phyloP scores from a whole-genome alignment of 1,139 yeast species.

The Zygotorulaspora mrakii region DNA sequence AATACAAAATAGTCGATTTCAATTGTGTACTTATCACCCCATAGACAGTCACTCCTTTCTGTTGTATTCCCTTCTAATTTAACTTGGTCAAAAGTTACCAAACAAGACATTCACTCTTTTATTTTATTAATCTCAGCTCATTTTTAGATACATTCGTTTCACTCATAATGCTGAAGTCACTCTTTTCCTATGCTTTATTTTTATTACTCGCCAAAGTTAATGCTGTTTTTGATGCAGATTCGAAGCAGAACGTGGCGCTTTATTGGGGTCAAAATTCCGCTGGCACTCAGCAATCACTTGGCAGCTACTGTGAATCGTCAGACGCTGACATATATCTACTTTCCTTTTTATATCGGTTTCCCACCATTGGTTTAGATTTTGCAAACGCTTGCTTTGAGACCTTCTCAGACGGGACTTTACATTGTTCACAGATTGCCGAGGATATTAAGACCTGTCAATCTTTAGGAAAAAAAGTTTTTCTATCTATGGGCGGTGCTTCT shows the following conservation, averaged over 20 bases:
- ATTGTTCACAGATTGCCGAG: conserved; percentile 61
- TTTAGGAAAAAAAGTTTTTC: conserved; percentile 68
- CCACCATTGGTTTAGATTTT: conserved; percentile 58
- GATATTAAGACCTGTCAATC: conserved; percentile 83
- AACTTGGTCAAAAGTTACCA: conserved; percentile 1
- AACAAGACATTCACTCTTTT: conserved; percentile 8
- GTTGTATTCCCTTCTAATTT: neutral
- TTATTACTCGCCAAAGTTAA: conserved; percentile 8
- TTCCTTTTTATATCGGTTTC: conserved; percentile 66
- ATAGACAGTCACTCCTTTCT: neutral
- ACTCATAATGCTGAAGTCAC: conserved; percentile 12
- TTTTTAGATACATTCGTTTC: conserved; percentile 2
- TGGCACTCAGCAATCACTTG: conserved; percentile 63
- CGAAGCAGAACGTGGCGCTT: conserved; percentile 62
- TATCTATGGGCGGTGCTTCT: conserved; percentile 85
- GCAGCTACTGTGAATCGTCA: conserved; percentile 63
- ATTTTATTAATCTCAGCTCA: neutral
- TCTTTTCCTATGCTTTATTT: conserved; percentile 9
- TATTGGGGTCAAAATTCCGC: conserved; percentile 93
- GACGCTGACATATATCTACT: conserved; percentile 69
- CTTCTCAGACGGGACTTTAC: conserved; percentile 52
- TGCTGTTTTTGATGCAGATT: conserved; percentile 43
- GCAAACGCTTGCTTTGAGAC: conserved; percentile 61
- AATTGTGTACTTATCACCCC: too few relatives aligned
- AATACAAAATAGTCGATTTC: neutral